Percentiles rank a stretch among this genome's conserved stretches.
phyloP scores from a whole-genome alignment of 2,329 filamentous ascomycete genomes.

The Pseudocercospora pini-densiflorae region DNA sequence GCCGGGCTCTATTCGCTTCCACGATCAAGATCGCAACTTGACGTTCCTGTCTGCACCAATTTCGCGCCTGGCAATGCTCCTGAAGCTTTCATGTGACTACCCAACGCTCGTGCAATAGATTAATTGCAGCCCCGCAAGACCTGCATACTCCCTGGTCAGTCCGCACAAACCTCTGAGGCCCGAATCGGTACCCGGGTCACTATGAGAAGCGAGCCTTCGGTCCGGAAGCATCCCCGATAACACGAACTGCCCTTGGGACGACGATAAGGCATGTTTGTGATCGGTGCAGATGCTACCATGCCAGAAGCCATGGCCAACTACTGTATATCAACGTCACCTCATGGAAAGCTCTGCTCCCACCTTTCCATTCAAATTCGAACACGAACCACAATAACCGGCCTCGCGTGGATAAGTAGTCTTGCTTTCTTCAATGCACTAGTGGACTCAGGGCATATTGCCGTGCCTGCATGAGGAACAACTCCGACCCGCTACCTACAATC shows the following conservation, averaged over 20 bases:
- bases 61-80: background rate
- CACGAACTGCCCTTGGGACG: background rate
- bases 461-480: background rate
- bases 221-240: background rate
- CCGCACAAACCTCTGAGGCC: background rate
- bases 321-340: background rate
- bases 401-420: background rate
- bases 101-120: constrained; percentile 2
- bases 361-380: background rate
- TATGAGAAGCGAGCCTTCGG: constrained; percentile 5
- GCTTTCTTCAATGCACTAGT: background rate
- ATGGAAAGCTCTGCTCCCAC: background rate
- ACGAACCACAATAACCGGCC: background rate
- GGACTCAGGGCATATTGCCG: background rate
- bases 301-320: background rate
- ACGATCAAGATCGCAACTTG: no score
- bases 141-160: background rate
- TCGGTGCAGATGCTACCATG: background rate
- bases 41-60: no score
- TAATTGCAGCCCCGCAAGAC: constrained; percentile 10
- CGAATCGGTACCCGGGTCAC: background rate
- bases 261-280: background rate
- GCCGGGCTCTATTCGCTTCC: no score
- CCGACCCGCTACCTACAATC: constrained; percentile 1
- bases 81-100: background rate